Conservation (phyloP, 2,329 filamentous ascomycete species). For the Venturia oleaginea region DNA sequence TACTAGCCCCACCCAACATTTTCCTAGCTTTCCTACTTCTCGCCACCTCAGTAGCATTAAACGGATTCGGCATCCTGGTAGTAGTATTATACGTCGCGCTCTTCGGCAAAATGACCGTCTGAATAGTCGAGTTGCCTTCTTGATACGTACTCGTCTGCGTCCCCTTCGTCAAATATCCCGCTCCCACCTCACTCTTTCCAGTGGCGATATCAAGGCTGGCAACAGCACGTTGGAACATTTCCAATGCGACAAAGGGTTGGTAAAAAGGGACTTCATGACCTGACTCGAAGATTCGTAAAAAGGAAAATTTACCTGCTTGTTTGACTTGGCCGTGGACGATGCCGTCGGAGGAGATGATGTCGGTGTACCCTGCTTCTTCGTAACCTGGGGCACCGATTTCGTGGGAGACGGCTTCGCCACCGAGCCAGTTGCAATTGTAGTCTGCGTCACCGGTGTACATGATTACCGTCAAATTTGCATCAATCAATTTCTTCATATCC, state of each 20-base stretch:
- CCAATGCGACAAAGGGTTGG: slow-evolving; percentile 41
- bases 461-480: slow-evolving; percentile 32
- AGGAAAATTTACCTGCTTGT: slow-evolving; percentile 43
- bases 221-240: slow-evolving; percentile 42
- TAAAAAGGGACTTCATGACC: slow-evolving; percentile 47
- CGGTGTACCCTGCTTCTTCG: slow-evolving; percentile 37
- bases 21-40: not conserved
- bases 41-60: not conserved
- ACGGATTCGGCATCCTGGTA: slow-evolving; percentile 33
- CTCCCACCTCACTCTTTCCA: slow-evolving; percentile 26
- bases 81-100: slow-evolving; percentile 42
- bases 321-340: slow-evolving; percentile 46
- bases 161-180: slow-evolving; percentile 26
- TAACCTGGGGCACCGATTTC: slow-evolving; percentile 35
- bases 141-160: slow-evolving; percentile 29
- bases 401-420: slow-evolving; percentile 33
- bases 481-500: slow-evolving; percentile 31
- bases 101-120: slow-evolving; percentile 32
- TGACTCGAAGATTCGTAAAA: slow-evolving; percentile 41
- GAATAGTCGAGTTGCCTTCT: slow-evolving; percentile 38
- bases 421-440: slow-evolving; percentile 41
- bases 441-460: slow-evolving; percentile 41
- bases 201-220: slow-evolving; percentile 42
- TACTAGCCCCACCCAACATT: not conserved
- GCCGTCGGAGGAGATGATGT: slow-evolving; percentile 35